phyloP scores from a whole-genome alignment of 345 rosid genomes.

The Eucalyptus lansdowneana region DNA sequence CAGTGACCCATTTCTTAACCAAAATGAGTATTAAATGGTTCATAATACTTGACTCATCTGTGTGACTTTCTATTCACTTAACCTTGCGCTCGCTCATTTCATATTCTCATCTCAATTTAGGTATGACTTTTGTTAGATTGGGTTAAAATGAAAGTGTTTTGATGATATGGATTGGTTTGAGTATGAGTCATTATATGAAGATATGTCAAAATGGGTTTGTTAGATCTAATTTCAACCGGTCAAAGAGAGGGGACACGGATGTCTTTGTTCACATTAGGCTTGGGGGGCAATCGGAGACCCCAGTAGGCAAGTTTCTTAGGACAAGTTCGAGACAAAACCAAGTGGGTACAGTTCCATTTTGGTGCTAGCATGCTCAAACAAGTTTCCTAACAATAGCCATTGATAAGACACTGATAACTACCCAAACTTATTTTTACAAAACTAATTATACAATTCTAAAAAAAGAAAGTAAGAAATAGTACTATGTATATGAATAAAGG shows the following conservation, averaged over 20 bases:
- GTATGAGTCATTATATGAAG: no score
- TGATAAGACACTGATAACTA: not conserved
- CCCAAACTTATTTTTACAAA: not conserved
- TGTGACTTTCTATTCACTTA: no score
- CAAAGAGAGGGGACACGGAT: not conserved
- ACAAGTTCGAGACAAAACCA: not conserved
- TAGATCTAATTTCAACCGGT: not conserved
- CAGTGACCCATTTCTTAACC: no score
- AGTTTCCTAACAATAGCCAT: not conserved
- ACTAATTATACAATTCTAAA: not conserved
- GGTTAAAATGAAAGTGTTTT: no score
- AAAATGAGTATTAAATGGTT: not conserved
- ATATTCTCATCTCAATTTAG: not conserved
- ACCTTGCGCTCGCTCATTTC: not conserved
- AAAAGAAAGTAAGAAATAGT: not conserved
- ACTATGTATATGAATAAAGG: not conserved
- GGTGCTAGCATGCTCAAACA: not conserved
- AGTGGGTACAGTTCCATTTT: not conserved
- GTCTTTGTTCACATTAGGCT: not conserved
- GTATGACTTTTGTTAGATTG: no score
- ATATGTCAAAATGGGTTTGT: no score
- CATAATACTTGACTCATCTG: not conserved
- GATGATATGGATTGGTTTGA: rapidly evolving
- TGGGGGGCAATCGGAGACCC: not conserved
- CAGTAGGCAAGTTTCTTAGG: not conserved